phyloP scores from a whole-genome alignment of 2,329 filamentous ascomycete species.

The Penicillium digitatum region DNA sequence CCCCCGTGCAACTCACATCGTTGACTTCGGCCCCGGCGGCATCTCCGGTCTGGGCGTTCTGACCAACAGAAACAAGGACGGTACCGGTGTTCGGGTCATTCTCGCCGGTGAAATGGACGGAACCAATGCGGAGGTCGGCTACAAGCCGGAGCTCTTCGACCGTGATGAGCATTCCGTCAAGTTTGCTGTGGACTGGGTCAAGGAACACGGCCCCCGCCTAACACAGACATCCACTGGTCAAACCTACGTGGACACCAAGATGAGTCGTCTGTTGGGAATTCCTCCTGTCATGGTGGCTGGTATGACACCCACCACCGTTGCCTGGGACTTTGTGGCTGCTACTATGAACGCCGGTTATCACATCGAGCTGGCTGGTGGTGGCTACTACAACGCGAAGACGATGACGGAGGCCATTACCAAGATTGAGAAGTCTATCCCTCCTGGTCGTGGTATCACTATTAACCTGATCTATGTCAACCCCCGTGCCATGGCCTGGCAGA shows the following conservation, averaged over 20 bases:
- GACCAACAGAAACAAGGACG: constrained; percentile 98
- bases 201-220: constrained; percentile 89
- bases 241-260: constrained; percentile 94
- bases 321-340: constrained; percentile 62
- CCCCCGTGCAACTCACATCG: constrained; percentile 82
- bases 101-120: constrained; percentile 90
- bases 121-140: constrained; percentile 84
- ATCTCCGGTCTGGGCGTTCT: constrained; percentile 93
- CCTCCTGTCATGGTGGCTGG: constrained; percentile 87
- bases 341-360: constrained; percentile 51
- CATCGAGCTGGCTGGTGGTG: constrained; percentile 49
- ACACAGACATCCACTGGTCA: constrained; percentile 84
- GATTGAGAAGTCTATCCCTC: constrained; percentile 78
- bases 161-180: constrained; percentile 93
- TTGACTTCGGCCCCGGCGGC: constrained; percentile 95
- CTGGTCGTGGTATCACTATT: constrained; percentile 53
- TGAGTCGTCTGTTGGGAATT: constrained; percentile 79
- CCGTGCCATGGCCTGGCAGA: constrained; percentile 52
- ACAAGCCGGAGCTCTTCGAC: constrained; percentile 97
- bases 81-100: constrained; percentile 93
- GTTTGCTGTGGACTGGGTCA: constrained; percentile 95
- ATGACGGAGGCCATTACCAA: constrained; percentile 81
- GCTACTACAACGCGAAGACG: constrained; percentile 63
- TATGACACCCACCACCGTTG: constrained; percentile 87
- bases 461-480: constrained; percentile 55